A percentile compares a stretch with the other conserved stretches of the same genome.
These are phyloP conservation scores for Magnaporthiopsis incrustans DNA, from an alignment of 2,329 filamentous ascomycete species.

Conservation along the genomic window DNA sequence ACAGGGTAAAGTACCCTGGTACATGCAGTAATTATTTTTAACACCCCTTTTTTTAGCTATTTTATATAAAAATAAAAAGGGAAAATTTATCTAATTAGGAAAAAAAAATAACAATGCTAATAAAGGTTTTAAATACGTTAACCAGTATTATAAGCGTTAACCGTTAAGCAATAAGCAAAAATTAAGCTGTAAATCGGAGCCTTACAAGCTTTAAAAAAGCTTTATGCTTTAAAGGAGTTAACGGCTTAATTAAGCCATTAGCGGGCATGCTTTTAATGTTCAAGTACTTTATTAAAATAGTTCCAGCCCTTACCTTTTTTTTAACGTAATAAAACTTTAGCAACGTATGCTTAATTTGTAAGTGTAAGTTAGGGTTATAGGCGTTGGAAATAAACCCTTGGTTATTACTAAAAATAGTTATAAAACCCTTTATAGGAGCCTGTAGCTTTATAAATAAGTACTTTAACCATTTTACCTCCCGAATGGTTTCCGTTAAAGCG, in stretches of 20 bases:
- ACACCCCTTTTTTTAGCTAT: no score
- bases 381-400: neutral
- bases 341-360: neutral
- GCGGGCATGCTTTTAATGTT: neutral
- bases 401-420: slow-evolving; percentile 1
- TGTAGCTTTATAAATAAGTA: neutral
- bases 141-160: no score
- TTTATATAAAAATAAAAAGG: no score
- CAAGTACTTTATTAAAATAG: neutral
- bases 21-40: no score
- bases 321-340: neutral
- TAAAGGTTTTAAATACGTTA: no score
- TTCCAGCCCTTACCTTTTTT: neutral
- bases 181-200: no score
- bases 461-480: neutral
- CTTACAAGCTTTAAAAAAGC: neutral
- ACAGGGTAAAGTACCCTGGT: no score
- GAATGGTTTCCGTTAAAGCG: neutral
- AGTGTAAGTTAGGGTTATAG: neutral
- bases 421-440: neutral
- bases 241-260: neutral
- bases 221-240: neutral
- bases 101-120: no score
- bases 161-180: no score
- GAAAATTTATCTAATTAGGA: no score